Evolutionary conservation across 225 moss, liverwort and hornwort genomes (phyloP).

Genomic region (Pleurozium schreberi): DNA sequence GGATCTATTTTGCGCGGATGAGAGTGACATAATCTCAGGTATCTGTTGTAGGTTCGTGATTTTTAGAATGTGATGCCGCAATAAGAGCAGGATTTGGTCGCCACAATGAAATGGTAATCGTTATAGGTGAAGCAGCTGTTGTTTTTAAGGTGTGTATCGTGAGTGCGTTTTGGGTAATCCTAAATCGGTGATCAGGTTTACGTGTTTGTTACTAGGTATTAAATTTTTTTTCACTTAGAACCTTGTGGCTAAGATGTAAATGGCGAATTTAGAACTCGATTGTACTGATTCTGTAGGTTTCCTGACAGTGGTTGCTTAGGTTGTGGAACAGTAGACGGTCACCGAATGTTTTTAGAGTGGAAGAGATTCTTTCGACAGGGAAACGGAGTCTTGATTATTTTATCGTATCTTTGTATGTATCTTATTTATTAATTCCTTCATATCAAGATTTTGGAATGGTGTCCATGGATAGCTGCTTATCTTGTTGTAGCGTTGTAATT

Average conservation of each 20-base stretch:
- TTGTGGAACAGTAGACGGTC: not conserved
- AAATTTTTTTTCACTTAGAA: no score
- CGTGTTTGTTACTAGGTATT: not conserved
- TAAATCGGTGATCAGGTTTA: not conserved
- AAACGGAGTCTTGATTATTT: not conserved
- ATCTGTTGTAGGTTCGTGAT: not conserved
- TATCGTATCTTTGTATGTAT: not conserved
- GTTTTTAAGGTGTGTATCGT: not conserved
- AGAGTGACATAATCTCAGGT: not conserved
- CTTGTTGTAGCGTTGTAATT: not conserved
- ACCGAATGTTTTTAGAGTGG: not conserved
- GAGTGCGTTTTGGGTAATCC: not conserved
- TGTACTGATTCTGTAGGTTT: not conserved
- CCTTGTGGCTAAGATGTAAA: not conserved
- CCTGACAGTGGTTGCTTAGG: not conserved
- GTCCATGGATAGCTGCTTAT: not conserved
- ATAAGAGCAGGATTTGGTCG: not conserved
- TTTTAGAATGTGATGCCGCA: not conserved
- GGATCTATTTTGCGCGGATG: not conserved
- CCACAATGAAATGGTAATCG: not conserved
- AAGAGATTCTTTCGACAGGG: not conserved
- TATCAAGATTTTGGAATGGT: not conserved
- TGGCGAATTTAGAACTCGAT: not conserved
- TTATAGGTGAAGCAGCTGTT: not conserved
- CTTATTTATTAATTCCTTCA: not conserved